Conservation (phyloP, 2,329 filamentous ascomycete species). For the Xylariaceae sp. region DNA sequence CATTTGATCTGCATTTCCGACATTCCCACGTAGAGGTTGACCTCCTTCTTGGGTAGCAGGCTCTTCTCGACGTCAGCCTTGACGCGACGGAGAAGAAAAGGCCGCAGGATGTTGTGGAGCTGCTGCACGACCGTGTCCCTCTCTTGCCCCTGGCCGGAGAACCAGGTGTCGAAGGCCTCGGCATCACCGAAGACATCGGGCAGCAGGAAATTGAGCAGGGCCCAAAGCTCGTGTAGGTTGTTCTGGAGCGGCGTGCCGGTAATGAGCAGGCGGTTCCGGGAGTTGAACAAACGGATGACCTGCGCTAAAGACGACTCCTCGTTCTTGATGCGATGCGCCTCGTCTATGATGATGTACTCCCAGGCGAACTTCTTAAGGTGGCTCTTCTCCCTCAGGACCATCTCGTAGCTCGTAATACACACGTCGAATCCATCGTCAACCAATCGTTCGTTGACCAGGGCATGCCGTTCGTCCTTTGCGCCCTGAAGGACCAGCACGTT, state of each 20-base stretch:
- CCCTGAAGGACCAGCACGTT: slow-evolving; percentile 92
- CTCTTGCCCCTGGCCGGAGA: slow-evolving; percentile 81
- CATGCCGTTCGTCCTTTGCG: slow-evolving; percentile 85
- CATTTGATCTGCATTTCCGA: slow-evolving; percentile 98
- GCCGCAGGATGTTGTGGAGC: slow-evolving; percentile 84
- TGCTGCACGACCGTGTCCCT: slow-evolving; percentile 96
- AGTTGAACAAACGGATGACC: slow-evolving; percentile 94
- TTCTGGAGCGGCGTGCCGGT: slow-evolving; percentile 97
- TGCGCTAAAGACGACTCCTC: slow-evolving; percentile 95
- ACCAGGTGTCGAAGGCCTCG: slow-evolving; percentile 97
- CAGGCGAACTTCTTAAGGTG: slow-evolving; percentile 97
- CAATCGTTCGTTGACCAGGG: slow-evolving; percentile 85
- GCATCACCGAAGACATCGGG: slow-evolving; percentile 97
- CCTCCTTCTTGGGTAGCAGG: slow-evolving; percentile 90
- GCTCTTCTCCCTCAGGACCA: slow-evolving; percentile 92
- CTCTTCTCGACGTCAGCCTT: slow-evolving; percentile 99
- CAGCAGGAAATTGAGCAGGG: slow-evolving; percentile 92
- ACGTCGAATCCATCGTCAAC: slow-evolving; percentile 95
- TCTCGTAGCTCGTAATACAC: slow-evolving; percentile 97
- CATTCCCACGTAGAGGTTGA: slow-evolving; percentile 97
- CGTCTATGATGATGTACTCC: slow-evolving; percentile 99
- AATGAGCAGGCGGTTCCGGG: slow-evolving; percentile 88
- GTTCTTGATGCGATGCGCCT: slow-evolving; percentile 98
- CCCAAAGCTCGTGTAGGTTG: slow-evolving; percentile 97
- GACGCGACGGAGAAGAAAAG: slow-evolving; percentile 90